Evolutionary conservation across 768 basidiomycete species (phyloP).

Genomic region (Vararia minispora): DNA sequence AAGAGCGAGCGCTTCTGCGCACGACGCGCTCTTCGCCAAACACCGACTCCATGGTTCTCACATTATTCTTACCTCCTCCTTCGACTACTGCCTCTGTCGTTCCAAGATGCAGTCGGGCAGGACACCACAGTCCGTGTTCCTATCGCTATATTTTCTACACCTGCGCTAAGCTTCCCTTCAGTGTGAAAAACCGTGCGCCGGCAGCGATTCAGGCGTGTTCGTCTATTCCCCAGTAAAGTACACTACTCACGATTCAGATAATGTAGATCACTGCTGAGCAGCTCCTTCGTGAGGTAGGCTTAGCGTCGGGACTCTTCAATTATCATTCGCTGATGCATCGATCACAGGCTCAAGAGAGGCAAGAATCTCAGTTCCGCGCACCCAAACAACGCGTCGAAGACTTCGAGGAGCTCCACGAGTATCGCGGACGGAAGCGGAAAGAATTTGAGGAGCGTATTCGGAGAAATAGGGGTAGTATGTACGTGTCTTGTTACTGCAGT

Average conservation of each 20-base stretch:
- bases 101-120: too few species aligned
- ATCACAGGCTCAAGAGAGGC: slow-evolving; percentile 94
- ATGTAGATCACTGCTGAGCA: slow-evolving; percentile 96
- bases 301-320: too few species aligned
- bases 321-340: too few species aligned
- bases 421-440: slow-evolving; percentile 82
- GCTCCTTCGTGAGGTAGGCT: slow-evolving; percentile 77
- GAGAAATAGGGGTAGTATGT: slow-evolving; percentile 75
- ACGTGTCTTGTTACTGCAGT: slow-evolving; percentile 17
- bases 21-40: too few species aligned
- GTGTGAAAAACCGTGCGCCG: slow-evolving; percentile 93
- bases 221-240: background rate
- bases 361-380: slow-evolving; percentile 84
- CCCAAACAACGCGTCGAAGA: slow-evolving; percentile 96
- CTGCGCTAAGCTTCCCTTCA: too few species aligned
- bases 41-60: too few species aligned
- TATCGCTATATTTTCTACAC: too few species aligned
- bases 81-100: too few species aligned
- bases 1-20: too few species aligned
- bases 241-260: slow-evolving; percentile 14
- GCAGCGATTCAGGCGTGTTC: slow-evolving; percentile 77
- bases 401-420: slow-evolving; percentile 85
- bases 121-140: too few species aligned
- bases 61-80: too few species aligned
- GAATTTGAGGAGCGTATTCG: slow-evolving; percentile 89